Conservation (phyloP, 2,329 filamentous ascomycete species). For the Aspergillus fumigatiaffinis region DNA sequence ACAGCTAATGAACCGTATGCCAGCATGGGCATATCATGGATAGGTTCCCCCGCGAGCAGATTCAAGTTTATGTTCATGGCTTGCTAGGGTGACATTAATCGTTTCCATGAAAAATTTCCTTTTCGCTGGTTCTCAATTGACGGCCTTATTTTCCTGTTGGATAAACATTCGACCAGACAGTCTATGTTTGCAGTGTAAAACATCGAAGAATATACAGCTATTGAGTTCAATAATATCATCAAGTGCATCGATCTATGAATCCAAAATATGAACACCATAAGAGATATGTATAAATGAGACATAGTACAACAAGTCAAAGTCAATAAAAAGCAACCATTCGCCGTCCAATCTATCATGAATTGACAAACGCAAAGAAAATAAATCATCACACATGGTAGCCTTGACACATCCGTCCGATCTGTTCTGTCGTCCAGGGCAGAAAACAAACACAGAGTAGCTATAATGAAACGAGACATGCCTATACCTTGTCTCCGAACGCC, state of each 20-base stretch:
- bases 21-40: no score
- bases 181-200: not conserved
- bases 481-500: not conserved
- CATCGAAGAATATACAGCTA: not conserved
- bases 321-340: not conserved
- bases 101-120: no score
- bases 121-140: no score
- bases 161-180: not conserved
- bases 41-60: no score
- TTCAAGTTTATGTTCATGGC: no score
- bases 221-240: not conserved
- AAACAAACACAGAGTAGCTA: not conserved
- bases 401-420: not conserved
- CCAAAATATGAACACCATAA: not conserved
- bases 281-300: not conserved
- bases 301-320: not conserved
- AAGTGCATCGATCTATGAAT: not conserved
- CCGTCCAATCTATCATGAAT: not conserved
- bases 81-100: no score
- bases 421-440: not conserved
- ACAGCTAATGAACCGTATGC: no score
- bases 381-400: not conserved
- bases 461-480: not conserved
- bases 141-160: no score
- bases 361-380: not conserved